Evolutionary conservation across 495 filamentous ascomycete genomes (phyloP).

Genomic region (Aspergillus bertholletiae): DNA sequence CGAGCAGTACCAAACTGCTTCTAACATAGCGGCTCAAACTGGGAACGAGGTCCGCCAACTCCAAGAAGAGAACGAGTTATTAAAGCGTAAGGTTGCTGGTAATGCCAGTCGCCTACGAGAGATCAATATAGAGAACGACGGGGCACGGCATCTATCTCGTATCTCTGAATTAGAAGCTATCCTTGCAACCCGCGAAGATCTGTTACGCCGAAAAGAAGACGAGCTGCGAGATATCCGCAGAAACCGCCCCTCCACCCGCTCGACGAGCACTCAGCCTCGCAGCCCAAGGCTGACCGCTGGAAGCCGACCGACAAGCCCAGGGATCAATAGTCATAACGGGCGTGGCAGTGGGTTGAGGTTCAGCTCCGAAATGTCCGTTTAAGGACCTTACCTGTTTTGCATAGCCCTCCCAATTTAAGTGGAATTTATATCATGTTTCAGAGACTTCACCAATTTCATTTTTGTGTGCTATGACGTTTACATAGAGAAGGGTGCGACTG

Average conservation of each 20-base stretch:
- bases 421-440: neutral
- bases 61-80: slow-evolving; percentile 37
- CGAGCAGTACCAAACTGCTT: slow-evolving; percentile 61
- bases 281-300: slow-evolving; percentile 38
- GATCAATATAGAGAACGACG: slow-evolving; percentile 43
- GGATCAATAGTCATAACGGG: slow-evolving; percentile 33
- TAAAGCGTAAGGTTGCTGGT: slow-evolving; percentile 48
- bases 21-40: slow-evolving; percentile 48
- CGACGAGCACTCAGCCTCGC: slow-evolving; percentile 44
- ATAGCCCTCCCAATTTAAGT: neutral
- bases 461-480: neutral
- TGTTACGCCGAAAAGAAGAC: slow-evolving; percentile 56
- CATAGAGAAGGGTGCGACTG: neutral
- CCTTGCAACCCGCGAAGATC: slow-evolving; percentile 38
- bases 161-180: slow-evolving; percentile 49
- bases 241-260: slow-evolving; percentile 43
- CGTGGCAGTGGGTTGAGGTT: slow-evolving; percentile 38
- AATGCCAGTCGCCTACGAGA: slow-evolving; percentile 51
- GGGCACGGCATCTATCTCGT: slow-evolving; percentile 29
- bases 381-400: neutral
- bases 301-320: slow-evolving; percentile 45
- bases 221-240: slow-evolving; percentile 57
- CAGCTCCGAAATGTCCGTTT: slow-evolving; percentile 38
- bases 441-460: neutral
- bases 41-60: slow-evolving; percentile 49